Evolutionary conservation across 164 flowering plant species (phyloP), one percentile per base, ranked within the genome.

Genomic region (Aristolochia contorta): DNA sequence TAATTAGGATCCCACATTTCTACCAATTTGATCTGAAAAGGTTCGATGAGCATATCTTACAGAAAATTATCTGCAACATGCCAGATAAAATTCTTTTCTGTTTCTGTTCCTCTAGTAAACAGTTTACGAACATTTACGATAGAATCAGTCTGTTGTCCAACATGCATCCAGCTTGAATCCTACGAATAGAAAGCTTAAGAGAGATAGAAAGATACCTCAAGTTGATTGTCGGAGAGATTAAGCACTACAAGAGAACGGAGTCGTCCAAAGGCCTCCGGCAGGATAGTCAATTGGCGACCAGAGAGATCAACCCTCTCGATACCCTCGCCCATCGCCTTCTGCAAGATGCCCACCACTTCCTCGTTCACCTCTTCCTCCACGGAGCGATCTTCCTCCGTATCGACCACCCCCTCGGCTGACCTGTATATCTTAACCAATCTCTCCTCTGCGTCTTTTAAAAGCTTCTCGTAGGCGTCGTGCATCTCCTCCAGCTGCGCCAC

Each of bases 251-350:
- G 66, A 7, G 84, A 79, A 0, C 59, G 67, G 46, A 92, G 66
- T 72, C 60, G 71, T 49, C 96, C 96, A 55, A 92, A 89, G 1
- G 79, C 96, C 70, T 92, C 98, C 0, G 98, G 98, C 61, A 92
- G 61, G 51, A 77, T 52, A 76, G 76, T 70, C 77, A 92, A 49
- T 59, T 62, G 58, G 55, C 81, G 70, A 2, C 76, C 80, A 0
- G 89, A 76, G 22, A 92, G 76, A 56, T 82, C 88, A 37, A 92
- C 80, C 24, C 77, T 69, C 50, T 84, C 86, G 51, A 89, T 12
- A 22, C 61, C 76, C 47, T 68, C 73, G 58, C 67, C 80, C 1
- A 48, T 24, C 14, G 77, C 85, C 25, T 80, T 82, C 70, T 69
- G 73, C 74, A 92, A 74, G 10, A 92, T 62, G 56, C 69, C 71